These are phyloP conservation scores for Ustilago crameri DNA, from an alignment of 1,284 basidiomycete genomes.

Conservation along the genomic window DNA sequence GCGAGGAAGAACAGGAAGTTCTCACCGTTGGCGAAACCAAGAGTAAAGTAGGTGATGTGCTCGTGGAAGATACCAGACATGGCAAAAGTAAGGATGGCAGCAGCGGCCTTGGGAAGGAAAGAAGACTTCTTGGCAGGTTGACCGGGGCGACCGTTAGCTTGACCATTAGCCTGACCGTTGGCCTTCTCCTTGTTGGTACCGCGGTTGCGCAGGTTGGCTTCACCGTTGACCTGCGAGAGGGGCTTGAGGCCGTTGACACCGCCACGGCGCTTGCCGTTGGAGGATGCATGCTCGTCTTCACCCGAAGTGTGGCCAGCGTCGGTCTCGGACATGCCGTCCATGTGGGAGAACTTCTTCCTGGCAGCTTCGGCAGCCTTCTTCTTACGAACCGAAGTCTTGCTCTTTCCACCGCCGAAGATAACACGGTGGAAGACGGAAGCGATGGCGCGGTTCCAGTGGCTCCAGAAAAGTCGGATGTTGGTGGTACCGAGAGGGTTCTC, in stretches of 20 bases:
- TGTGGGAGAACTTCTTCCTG: conserved; percentile 39
- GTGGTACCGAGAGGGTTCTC: conserved; percentile 65
- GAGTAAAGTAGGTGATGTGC: conserved; percentile 62
- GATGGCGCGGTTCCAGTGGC: conserved; percentile 67
- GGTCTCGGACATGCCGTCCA: conserved; percentile 61
- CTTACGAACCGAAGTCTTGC: conserved; percentile 36
- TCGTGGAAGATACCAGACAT: conserved; percentile 66
- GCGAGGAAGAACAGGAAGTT: conserved; percentile 66
- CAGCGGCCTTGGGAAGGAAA: conserved; percentile 60
- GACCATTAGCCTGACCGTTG: conserved; percentile 16
- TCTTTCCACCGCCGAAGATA: conserved; percentile 61
- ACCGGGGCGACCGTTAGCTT: neutral
- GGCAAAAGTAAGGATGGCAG: conserved; percentile 62
- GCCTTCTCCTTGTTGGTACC: conserved; percentile 17
- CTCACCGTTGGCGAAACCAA: conserved; percentile 60
- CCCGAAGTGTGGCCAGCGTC: conserved; percentile 54
- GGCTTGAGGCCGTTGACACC: conserved; percentile 33
- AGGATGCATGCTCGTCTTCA: conserved; percentile 48
- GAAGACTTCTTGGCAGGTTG: conserved; percentile 27
- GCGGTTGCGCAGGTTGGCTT: conserved; percentile 20
- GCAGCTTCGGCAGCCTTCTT: conserved; percentile 12
- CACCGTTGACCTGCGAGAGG: conserved; percentile 29
- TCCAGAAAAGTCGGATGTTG: conserved; percentile 67
- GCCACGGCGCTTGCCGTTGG: conserved; percentile 17
- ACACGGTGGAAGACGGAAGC: conserved; percentile 67